Evolutionary conservation across 2,329 filamentous ascomycete genomes (phyloP).

Genomic region (Drechslera avenae): DNA sequence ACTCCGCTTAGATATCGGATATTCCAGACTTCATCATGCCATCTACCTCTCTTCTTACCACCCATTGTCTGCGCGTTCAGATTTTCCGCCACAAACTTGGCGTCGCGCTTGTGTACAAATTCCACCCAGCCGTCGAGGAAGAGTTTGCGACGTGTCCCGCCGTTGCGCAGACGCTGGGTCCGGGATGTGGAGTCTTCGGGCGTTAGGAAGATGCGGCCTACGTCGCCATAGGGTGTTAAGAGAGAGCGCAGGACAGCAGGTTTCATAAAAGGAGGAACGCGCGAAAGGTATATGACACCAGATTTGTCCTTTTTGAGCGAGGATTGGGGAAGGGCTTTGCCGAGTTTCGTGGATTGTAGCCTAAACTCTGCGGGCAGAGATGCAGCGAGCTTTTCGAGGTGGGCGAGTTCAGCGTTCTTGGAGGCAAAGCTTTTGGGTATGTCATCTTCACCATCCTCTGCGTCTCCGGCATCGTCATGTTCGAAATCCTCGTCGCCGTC

Average conservation of each 20-base stretch:
- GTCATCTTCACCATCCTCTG: constrained; percentile 26
- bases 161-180: constrained; percentile 68
- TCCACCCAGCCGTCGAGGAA: constrained; percentile 89
- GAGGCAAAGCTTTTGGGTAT: constrained; percentile 32
- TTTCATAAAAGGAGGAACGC: constrained; percentile 88
- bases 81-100: constrained; percentile 75
- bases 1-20: constrained; percentile 81
- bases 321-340: constrained; percentile 38
- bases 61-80: constrained; percentile 80
- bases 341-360: constrained; percentile 30
- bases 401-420: constrained; percentile 38
- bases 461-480: constrained; percentile 29
- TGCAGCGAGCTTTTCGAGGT: constrained; percentile 39
- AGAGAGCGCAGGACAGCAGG: constrained; percentile 76
- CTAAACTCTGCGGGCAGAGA: constrained; percentile 45
- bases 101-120: constrained; percentile 75
- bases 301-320: constrained; percentile 71
- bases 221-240: constrained; percentile 73
- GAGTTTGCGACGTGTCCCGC: constrained; percentile 83
- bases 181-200: constrained; percentile 74
- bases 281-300: constrained; percentile 81
- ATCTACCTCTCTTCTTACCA: constrained; percentile 82
- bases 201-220: constrained; percentile 79
- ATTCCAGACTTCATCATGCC: constrained; percentile 87
- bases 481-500: constrained; percentile 26